Evolutionary conservation across 192 early-diverging fungal genomes (phyloP).

Genomic region (Backusella mclennaniae): DNA sequence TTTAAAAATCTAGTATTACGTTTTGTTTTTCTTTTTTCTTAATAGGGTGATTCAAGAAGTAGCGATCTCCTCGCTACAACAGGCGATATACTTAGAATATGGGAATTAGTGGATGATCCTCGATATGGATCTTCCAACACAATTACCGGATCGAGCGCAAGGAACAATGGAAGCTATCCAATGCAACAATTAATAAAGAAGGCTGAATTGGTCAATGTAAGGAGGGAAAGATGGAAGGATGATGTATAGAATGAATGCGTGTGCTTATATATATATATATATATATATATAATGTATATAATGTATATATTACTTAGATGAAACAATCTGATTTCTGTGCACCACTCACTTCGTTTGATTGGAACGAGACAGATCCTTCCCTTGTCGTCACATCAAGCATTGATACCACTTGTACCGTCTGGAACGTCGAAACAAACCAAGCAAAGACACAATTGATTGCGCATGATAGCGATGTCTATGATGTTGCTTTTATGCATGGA

Average conservation of each 20-base stretch:
- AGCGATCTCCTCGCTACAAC: slow-evolving; percentile 85
- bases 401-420: slow-evolving; percentile 99
- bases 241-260: not conserved
- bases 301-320: slow-evolving; percentile 18
- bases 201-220: slow-evolving; percentile 63
- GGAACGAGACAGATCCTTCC: slow-evolving; percentile 87
- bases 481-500: slow-evolving; percentile 90
- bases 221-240: not conserved
- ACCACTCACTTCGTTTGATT: slow-evolving; percentile 96
- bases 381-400: slow-evolving; percentile 91
- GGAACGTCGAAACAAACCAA: slow-evolving; percentile 96
- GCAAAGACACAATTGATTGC: slow-evolving; percentile 99
- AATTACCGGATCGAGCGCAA: slow-evolving; percentile 36
- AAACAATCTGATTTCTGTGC: slow-evolving; percentile 78
- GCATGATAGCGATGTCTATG: slow-evolving; percentile 97
- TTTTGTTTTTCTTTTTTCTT: not conserved
- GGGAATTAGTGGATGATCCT: slow-evolving; percentile 73
- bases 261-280: not conserved
- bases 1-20: slow-evolving; percentile 2
- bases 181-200: slow-evolving; percentile 41
- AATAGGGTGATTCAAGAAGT: slow-evolving; percentile 18
- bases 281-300: too few relatives aligned
- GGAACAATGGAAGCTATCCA: slow-evolving; percentile 20
- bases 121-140: slow-evolving; percentile 21
- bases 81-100: slow-evolving; percentile 85